Evolutionary conservation across 2,329 filamentous ascomycete genomes (phyloP).

Genomic region (Neonectria ditissima): DNA sequence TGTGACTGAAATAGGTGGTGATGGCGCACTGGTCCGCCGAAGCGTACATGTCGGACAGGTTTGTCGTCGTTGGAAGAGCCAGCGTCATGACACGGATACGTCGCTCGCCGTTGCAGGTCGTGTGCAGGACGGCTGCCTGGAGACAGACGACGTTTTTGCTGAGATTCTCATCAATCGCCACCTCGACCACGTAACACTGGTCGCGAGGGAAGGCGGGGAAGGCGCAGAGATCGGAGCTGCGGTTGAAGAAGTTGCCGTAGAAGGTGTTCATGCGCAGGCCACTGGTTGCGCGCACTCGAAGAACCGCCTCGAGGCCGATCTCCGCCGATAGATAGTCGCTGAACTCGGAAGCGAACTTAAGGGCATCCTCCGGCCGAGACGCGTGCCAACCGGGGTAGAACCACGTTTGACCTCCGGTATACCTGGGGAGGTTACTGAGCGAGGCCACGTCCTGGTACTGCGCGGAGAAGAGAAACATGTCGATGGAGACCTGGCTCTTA

Average conservation of each 20-base stretch:
- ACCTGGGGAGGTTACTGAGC: conserved; percentile 92
- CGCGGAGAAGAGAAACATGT: conserved; percentile 97
- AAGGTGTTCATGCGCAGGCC: conserved; percentile 97
- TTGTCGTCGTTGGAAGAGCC: conserved; percentile 91
- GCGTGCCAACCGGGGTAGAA: conserved; percentile 99
- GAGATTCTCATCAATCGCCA: conserved; percentile 95
- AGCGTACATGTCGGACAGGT: conserved; percentile 90
- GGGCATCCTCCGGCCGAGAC: conserved; percentile 90
- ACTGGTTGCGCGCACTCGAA: conserved; percentile 94
- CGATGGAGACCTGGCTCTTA: conserved; percentile 97
- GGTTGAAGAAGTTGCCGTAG: conserved; percentile 99
- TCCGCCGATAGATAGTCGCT: conserved; percentile 97
- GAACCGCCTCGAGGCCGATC: conserved; percentile 94
- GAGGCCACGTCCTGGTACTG: conserved; percentile 98
- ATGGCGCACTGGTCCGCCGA: conserved; percentile 95
- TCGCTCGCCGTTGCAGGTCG: conserved; percentile 96
- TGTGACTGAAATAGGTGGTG: conserved; percentile 95
- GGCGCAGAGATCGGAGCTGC: conserved; percentile 95
- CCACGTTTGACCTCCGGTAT: conserved; percentile 97
- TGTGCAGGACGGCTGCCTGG: conserved; percentile 95
- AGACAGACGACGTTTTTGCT: conserved; percentile 92
- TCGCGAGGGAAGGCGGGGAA: conserved; percentile 98
- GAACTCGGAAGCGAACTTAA: conserved; percentile 97
- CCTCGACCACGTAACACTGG: conserved; percentile 97
- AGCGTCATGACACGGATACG: conserved; percentile 95